Percentiles rank a stretch among this genome's conserved stretches.
These are phyloP conservation scores for Penicillium oxalicum DNA, from an alignment of 2,329 filamentous ascomycete species.

Conservation along the genomic window DNA sequence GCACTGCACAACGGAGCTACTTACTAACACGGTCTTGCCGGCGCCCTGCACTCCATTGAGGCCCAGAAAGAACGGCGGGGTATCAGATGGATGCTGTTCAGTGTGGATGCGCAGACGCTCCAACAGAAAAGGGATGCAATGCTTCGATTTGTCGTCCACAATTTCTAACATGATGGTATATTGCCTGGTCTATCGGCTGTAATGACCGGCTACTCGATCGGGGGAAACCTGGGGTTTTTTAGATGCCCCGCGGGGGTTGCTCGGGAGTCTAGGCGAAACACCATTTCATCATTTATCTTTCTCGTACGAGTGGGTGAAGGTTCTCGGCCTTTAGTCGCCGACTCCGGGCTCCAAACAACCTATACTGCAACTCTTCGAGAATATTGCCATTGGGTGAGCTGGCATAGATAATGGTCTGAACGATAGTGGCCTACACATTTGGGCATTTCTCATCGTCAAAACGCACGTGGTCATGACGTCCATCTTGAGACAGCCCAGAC, in stretches of 20 bases:
- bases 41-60: conserved; percentile 88
- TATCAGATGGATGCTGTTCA: conserved; percentile 31
- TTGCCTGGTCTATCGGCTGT: conserved; percentile 7
- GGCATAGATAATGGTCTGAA: background rate
- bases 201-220: conserved; percentile 11
- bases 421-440: background rate
- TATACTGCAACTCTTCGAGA: too few species aligned
- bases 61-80: conserved; percentile 72
- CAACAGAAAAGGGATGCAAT: conserved; percentile 73
- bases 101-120: conserved; percentile 52
- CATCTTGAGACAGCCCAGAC: background rate
- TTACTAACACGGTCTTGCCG: conserved; percentile 81
- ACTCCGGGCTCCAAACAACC: too few species aligned
- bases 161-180: conserved; percentile 46
- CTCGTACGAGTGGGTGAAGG: conserved; percentile 5
- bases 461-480: conserved; percentile 20
- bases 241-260: conserved; percentile 8
- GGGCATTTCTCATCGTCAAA: background rate
- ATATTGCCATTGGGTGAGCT: too few species aligned
- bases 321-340: background rate
- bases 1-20: conserved; percentile 13
- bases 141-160: conserved; percentile 69
- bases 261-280: conserved; percentile 1
- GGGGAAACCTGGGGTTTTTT: conserved; percentile 17
- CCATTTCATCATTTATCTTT: background rate